Evolutionary conservation across 352 stramenopile species (phyloP), one percentile per base, ranked within the genome.

Genomic region (Pythium guiyangense): DNA sequence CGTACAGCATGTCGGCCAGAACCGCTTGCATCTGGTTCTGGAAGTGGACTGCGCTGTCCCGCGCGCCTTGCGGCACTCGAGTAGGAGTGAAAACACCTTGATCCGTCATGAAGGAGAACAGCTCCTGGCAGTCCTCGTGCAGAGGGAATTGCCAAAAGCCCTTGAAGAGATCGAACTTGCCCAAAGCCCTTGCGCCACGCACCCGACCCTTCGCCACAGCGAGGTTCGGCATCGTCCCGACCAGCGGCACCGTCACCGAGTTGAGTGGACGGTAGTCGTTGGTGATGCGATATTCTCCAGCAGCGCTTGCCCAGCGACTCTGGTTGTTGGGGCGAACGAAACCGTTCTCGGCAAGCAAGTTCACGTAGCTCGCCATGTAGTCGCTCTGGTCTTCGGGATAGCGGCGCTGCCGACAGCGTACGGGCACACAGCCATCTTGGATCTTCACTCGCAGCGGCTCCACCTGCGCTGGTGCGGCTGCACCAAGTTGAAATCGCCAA

Each of bases 111-210:
- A 66, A 70, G 11, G 18, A 53, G 17, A 64, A 40, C 10, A 59
- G 25, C 18, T 67, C 57, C 10, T 57, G 62, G 31, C 52, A 61
- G 3, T 59, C 57, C 11, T 4, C 0, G 10, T 68, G 6, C 0
- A 68, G 50, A 1, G 56, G 54, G 8, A 69, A 27, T 47, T 69
- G 56, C 60, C 56, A 72, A 42, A 63, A 72, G 3, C 60, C 65
- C 35, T 64, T 70, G 9, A 60, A 54, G 42, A 70, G 52, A 26
- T 70, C 66, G 17, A 66, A 53, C 25, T 61, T 54, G 0, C 35
- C 56, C 35, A n/a, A n/a, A n/a, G 35, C 35, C 12, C 6, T 40
- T 40, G 35, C 35, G 35, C 35, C 35, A 40, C 35, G 35, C 6
- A 40, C 35, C 12, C 35, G 6, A 12, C 12, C 35, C 35, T 40